Conservation (phyloP, 768 basidiomycete genomes). For the Inosperma sp. region DNA sequence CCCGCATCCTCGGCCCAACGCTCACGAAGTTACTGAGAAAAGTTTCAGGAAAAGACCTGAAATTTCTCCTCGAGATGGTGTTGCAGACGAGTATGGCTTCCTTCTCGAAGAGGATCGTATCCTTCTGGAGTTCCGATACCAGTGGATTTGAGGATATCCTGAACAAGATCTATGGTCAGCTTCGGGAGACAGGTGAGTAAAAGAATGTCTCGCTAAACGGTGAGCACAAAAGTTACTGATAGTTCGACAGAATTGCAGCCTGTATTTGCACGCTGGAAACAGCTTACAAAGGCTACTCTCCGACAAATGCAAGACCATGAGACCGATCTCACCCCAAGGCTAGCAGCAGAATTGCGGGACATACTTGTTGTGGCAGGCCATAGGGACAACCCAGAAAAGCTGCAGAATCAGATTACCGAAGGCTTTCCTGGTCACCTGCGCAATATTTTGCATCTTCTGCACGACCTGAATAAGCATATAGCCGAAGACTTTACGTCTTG, state of each 20-base stretch:
- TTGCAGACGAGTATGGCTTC: slow-evolving; percentile 41
- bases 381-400: slow-evolving; percentile 19
- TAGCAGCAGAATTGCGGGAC: slow-evolving; percentile 38
- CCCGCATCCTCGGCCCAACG: slow-evolving; percentile 30
- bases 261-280: slow-evolving; percentile 51
- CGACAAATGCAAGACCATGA: slow-evolving; percentile 33
- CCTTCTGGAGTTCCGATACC: slow-evolving; percentile 47
- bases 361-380: slow-evolving; percentile 38
- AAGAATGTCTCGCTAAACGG: slow-evolving; percentile 4
- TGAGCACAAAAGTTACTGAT: background rate
- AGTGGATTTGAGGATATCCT: slow-evolving; percentile 41
- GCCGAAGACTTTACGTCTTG: too few relatives aligned
- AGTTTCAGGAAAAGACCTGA: slow-evolving; percentile 34
- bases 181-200: slow-evolving; percentile 39
- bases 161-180: slow-evolving; percentile 35
- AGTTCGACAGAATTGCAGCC: slow-evolving; percentile 42
- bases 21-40: slow-evolving; percentile 37
- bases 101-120: slow-evolving; percentile 45
- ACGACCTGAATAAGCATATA: too few relatives aligned
- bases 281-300: slow-evolving; percentile 46
- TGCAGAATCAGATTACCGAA: background rate
- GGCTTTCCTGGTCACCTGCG: too few relatives aligned
- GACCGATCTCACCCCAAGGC: slow-evolving; percentile 24
- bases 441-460: too few relatives aligned
- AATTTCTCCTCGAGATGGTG: slow-evolving; percentile 40